Conservation (phyloP, 2,329 filamentous ascomycete genomes). For the Magnaporthales sp. region DNA sequence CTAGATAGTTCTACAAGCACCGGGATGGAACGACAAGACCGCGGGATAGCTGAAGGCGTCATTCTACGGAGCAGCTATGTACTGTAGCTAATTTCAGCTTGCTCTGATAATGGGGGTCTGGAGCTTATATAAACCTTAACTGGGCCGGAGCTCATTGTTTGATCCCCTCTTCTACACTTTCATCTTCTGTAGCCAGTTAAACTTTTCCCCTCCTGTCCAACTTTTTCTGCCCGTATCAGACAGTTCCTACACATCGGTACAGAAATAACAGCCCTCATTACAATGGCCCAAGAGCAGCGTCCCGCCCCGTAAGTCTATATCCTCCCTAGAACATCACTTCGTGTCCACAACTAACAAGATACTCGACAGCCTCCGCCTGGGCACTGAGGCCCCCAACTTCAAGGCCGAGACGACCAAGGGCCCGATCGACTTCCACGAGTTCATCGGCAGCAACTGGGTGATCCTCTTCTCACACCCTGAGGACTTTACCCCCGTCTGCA, state of each 20-base stretch:
- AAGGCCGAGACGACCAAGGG: slow-evolving; percentile 71
- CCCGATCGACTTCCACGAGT: slow-evolving; percentile 75
- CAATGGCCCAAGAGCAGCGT: slow-evolving; percentile 22
- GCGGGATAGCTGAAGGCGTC: neutral
- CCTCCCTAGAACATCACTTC: neutral
- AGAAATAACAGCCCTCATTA: slow-evolving; percentile 9
- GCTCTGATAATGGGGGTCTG: neutral
- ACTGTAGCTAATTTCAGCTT: neutral
- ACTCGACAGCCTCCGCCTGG: slow-evolving; percentile 49
- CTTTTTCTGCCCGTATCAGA: neutral
- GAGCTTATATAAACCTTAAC: slow-evolving; percentile 1
- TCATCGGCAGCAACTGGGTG: slow-evolving; percentile 70
- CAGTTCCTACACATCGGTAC: neutral
- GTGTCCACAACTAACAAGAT: neutral
- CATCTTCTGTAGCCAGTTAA: neutral
- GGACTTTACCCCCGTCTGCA: slow-evolving; percentile 94
- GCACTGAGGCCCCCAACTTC: slow-evolving; percentile 69
- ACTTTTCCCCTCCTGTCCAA: neutral
- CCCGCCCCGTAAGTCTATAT: slow-evolving; percentile 22
- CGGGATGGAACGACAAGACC: neutral
- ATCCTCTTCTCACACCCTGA: slow-evolving; percentile 80
- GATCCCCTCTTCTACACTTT: neutral
- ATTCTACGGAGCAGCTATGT: neutral
- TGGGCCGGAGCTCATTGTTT: neutral
- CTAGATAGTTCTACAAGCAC: neutral